Percentiles rank a stretch among this genome's conserved stretches.
phyloP scores from a whole-genome alignment of 179 eudicot species.

The Nepenthes alata region DNA sequence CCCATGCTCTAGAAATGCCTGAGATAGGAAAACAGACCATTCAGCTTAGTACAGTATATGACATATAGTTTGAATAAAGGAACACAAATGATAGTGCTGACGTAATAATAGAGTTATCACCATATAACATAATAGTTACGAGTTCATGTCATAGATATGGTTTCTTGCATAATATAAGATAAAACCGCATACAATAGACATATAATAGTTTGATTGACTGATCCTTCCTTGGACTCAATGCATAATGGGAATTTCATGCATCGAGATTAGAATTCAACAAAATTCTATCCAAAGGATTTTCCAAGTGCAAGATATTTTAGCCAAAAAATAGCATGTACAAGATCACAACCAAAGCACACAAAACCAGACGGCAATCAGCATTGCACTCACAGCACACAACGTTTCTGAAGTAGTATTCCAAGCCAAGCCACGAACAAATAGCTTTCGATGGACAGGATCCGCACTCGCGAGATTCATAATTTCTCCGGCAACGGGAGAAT shows the following conservation, averaged over 20 bases:
- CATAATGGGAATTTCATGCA: too few species aligned
- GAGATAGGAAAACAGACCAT: neutral
- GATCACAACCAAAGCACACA: constrained; percentile 15
- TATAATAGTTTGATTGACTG: too few species aligned
- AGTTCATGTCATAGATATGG: too few species aligned
- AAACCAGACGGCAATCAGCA: constrained; percentile 31
- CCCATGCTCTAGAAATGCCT: constrained; percentile 55
- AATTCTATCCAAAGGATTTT: neutral
- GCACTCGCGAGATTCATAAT: constrained; percentile 57
- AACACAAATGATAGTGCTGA: neutral
- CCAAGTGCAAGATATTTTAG: too few species aligned
- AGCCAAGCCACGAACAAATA: constrained; percentile 78
- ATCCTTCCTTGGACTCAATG: too few species aligned
- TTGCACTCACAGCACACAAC: constrained; percentile 76
- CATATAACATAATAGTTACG: too few species aligned
- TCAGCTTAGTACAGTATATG: neutral
- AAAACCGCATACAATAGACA: too few species aligned
- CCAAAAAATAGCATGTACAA: constrained; percentile 4
- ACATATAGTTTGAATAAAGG: constrained; percentile 1
- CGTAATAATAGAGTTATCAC: too few species aligned
- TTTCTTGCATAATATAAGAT: too few species aligned
- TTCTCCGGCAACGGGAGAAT: constrained; percentile 64
- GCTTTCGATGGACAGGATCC: constrained; percentile 74
- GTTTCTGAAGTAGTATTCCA: constrained; percentile 68
- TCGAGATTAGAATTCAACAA: too few species aligned